Percentiles rank a stretch among this genome's conserved stretches.
phyloP scores from a whole-genome alignment of 306 rosid species.

The Dalbergia oliveri region DNA sequence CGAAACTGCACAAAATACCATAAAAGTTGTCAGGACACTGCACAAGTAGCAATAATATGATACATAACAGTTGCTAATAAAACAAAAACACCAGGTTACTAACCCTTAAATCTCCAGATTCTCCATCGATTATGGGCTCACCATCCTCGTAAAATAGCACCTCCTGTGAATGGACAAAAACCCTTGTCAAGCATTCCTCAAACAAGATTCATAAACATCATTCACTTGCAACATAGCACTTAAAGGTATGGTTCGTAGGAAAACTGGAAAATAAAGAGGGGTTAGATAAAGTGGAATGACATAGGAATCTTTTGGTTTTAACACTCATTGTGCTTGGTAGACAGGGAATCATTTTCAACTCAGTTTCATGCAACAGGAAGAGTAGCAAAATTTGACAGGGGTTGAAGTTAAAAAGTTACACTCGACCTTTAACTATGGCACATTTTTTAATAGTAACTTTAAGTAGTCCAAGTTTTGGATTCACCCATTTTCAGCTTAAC shows the following conservation, averaged over 20 bases:
- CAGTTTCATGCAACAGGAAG: background rate
- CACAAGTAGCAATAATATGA: constrained; percentile 33
- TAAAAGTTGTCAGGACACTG: constrained; percentile 43
- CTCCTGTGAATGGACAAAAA: constrained; percentile 63
- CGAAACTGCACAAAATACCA: constrained; percentile 73
- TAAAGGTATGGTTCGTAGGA: background rate
- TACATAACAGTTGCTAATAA: constrained; percentile 22
- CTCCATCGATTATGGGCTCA: constrained; percentile 94
- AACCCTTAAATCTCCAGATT: constrained; percentile 92
- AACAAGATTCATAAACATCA: constrained; percentile 13
- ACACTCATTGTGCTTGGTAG: constrained; percentile 18
- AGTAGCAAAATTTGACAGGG: no score
- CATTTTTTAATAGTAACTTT: constrained; percentile 5
- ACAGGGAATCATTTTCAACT: background rate
- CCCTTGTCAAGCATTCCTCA: constrained; percentile 35
- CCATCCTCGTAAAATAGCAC: constrained; percentile 98
- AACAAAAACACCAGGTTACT: constrained; percentile 44
- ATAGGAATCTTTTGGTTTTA: constrained; percentile 7
- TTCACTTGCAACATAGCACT: constrained; percentile 16
- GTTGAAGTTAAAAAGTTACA: background rate
- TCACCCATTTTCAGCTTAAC: constrained; percentile 4
- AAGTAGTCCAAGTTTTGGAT: background rate
- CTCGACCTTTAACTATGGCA: constrained; percentile 4
- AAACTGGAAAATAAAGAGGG: constrained; percentile 15
- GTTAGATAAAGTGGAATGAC: background rate